A percentile compares a stretch with the other conserved stretches of the same genome.
These are phyloP conservation scores for Trametes coccinea DNA, from an alignment of 768 basidiomycete genomes.

Conservation along the genomic window DNA sequence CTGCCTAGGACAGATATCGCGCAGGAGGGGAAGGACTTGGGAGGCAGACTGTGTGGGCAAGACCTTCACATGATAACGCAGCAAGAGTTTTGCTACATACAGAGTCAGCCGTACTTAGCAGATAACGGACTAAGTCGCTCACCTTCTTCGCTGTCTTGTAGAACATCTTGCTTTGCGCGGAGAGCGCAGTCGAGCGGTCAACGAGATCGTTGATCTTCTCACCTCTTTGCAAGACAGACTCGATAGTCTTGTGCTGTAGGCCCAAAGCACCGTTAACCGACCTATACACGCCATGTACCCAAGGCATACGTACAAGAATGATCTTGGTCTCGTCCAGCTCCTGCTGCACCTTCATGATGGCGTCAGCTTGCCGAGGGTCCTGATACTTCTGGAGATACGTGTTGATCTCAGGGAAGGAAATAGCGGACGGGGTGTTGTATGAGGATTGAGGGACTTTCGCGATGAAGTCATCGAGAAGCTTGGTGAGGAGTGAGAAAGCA, in stretches of 20 bases:
- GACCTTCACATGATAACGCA: conserved; percentile 73
- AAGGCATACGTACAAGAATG: conserved; percentile 65
- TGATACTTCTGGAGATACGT: conserved; percentile 90
- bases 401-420: conserved; percentile 75
- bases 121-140: conserved; percentile 21
- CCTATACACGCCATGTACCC: background rate
- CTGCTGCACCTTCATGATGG: conserved; percentile 97
- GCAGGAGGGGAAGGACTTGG: background rate
- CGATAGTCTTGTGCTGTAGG: conserved; percentile 95
- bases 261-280: background rate
- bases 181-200: conserved; percentile 86
- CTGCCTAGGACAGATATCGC: background rate
- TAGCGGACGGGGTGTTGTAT: conserved; percentile 63
- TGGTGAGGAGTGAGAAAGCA: conserved; percentile 92
- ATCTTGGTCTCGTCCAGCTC: conserved; percentile 99
- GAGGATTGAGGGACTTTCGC: conserved; percentile 73
- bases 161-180: conserved; percentile 94
- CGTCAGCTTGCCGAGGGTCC: conserved; percentile 95
- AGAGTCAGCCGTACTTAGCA: background rate
- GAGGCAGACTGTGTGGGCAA: background rate
- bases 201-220: conserved; percentile 97
- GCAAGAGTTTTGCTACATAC: conserved; percentile 87
- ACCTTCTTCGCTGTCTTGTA: conserved; percentile 99
- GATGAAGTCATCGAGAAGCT: conserved; percentile 90
- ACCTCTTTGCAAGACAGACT: conserved; percentile 92